Evolutionary conservation across 495 filamentous ascomycete species (phyloP).

Genomic region (Penicillium coprophilum): DNA sequence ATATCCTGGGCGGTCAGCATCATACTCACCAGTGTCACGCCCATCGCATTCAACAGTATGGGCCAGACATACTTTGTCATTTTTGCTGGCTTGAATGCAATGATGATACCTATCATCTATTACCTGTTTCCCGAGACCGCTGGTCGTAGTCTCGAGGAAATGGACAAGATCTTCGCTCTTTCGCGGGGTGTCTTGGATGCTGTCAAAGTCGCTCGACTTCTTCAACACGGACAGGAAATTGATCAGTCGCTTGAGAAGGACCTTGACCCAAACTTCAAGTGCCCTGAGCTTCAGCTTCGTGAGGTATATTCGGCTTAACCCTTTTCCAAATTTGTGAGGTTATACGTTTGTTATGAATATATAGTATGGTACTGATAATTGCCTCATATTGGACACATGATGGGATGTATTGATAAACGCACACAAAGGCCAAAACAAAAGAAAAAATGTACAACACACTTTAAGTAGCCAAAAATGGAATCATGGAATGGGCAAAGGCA

Average conservation of each 20-base stretch:
- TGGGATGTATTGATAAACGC: too few relatives aligned
- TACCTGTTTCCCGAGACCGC: conserved; percentile 61
- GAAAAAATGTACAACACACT: too few relatives aligned
- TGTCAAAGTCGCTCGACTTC: conserved; percentile 17
- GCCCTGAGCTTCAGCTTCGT: conserved; percentile 7
- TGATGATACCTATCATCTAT: conserved; percentile 60
- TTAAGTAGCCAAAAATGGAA: too few relatives aligned
- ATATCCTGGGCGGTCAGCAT: conserved; percentile 47
- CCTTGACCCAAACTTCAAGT: conserved; percentile 9
- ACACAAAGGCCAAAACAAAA: too few relatives aligned
- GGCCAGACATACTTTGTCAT: conserved; percentile 25
- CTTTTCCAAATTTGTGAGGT: neutral
- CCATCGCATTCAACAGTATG: conserved; percentile 23
- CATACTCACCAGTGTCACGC: conserved; percentile 22
- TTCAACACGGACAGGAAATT: conserved; percentile 11
- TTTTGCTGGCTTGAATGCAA: conserved; percentile 50
- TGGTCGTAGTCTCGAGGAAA: conserved; percentile 50
- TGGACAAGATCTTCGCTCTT: conserved; percentile 48
- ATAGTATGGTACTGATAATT: neutral
- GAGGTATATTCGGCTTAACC: conserved; percentile 3
- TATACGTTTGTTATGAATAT: neutral
- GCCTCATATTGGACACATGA: too few relatives aligned
- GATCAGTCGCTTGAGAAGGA: conserved; percentile 14
- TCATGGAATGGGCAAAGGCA: too few relatives aligned
- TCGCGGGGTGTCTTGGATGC: conserved; percentile 17